Evolutionary conservation across 2,329 filamentous ascomycete species (phyloP).

Genomic region (Achaetomium macrosporum): DNA sequence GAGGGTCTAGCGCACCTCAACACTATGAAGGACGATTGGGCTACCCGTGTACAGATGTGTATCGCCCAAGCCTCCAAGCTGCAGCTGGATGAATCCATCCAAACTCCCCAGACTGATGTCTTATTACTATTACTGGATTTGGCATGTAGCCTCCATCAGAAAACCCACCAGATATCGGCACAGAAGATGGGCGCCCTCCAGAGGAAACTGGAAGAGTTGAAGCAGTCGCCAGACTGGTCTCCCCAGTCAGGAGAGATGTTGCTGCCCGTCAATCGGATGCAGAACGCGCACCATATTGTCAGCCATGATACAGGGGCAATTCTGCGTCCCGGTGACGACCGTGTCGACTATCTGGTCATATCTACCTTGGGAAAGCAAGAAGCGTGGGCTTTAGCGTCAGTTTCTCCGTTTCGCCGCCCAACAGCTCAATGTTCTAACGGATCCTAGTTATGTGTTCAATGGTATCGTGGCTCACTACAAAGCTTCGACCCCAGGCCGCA

Average conservation of each 20-base stretch:
- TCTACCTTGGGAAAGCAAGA: slow-evolving; percentile 57
- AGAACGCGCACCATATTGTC: slow-evolving; percentile 43
- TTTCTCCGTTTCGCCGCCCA: slow-evolving; percentile 1
- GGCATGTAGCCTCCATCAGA: slow-evolving; percentile 60
- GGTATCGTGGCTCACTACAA: slow-evolving; percentile 42
- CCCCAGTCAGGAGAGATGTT: slow-evolving; percentile 44
- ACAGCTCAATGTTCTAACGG: slow-evolving; percentile 12
- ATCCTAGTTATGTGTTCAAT: slow-evolving; percentile 47
- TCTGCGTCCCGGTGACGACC: slow-evolving; percentile 42
- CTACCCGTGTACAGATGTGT: slow-evolving; percentile 66
- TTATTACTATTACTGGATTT: slow-evolving; percentile 64
- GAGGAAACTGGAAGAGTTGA: slow-evolving; percentile 52
- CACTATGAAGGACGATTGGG: slow-evolving; percentile 55
- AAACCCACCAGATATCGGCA: slow-evolving; percentile 49
- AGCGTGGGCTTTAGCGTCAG: slow-evolving; percentile 50
- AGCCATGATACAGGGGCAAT: slow-evolving; percentile 53
- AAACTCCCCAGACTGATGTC: slow-evolving; percentile 60
- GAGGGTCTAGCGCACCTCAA: slow-evolving; percentile 66
- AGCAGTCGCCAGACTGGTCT: slow-evolving; percentile 41
- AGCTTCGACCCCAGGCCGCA: slow-evolving; percentile 33
- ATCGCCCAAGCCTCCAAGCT: slow-evolving; percentile 68
- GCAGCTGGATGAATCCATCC: slow-evolving; percentile 59
- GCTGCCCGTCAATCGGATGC: slow-evolving; percentile 50
- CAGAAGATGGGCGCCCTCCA: slow-evolving; percentile 60
- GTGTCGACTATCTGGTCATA: slow-evolving; percentile 52